These are phyloP conservation scores for Teratosphaeria epicoccoides DNA, from an alignment of 2,329 filamentous ascomycete genomes.

Conservation along the genomic window DNA sequence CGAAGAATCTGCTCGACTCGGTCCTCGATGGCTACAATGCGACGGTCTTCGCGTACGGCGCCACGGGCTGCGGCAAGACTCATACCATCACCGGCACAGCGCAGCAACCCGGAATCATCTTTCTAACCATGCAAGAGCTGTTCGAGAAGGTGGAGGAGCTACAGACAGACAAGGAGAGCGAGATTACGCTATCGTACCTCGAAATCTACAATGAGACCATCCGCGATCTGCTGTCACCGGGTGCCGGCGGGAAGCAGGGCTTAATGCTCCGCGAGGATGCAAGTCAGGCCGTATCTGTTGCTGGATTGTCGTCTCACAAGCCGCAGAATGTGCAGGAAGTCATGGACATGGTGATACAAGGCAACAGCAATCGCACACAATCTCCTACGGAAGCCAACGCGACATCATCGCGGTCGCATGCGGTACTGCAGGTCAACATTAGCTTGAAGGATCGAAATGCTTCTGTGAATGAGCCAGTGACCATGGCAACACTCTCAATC, in stretches of 20 bases:
- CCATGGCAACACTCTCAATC: conserved; percentile 95
- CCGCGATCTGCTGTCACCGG: conserved; percentile 80
- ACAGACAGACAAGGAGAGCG: conserved; percentile 75
- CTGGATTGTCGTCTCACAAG: conserved; percentile 81
- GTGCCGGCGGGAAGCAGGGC: conserved; percentile 70
- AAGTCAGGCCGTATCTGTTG: conserved; percentile 83
- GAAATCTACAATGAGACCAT: conserved; percentile 99
- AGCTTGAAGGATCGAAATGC: conserved; percentile 91
- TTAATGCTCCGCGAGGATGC: conserved; percentile 91
- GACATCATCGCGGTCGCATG: conserved; percentile 92
- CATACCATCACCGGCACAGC: conserved; percentile 87
- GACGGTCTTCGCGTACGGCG: conserved; percentile 95
- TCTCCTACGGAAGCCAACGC: conserved; percentile 96
- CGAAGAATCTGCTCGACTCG: conserved; percentile 78
- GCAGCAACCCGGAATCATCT: conserved; percentile 93
- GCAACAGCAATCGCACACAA: conserved; percentile 89
- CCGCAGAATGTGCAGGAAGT: conserved; percentile 89
- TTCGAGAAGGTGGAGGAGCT: conserved; percentile 92
- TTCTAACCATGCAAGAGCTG: conserved; percentile 96
- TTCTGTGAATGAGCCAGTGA: conserved; percentile 84
- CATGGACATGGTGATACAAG: conserved; percentile 97
- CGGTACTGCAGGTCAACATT: conserved; percentile 93
- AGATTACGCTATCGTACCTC: conserved; percentile 85
- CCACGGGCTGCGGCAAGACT: conserved; percentile 95
- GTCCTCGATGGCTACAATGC: conserved; percentile 97